Evolutionary conservation across 2,329 filamentous ascomycete genomes (phyloP), one percentile per base, ranked within the genome.

Genomic region (Colletotrichum sp.): DNA sequence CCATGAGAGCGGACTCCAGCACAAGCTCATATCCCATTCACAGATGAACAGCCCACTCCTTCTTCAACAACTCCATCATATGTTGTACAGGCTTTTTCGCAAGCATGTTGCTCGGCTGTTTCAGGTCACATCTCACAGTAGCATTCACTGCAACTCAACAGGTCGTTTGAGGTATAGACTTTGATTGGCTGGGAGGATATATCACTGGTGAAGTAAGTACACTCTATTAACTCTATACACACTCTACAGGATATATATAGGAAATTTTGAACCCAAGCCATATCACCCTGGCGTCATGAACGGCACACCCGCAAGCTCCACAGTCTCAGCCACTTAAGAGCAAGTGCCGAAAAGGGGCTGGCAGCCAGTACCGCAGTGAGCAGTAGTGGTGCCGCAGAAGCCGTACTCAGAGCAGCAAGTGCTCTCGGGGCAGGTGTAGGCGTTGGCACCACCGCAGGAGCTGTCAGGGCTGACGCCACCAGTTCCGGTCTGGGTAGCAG

Each of bases 321-420:
- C 36, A 39, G 8, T 39, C 36, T 55, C 15, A 10, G 26, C 2
- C 18, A 13, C 57, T 60, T 64, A 76, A 18, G 63, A 44, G 69
- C 77, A 78, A 15, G 52, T 64, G 32, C 77, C 77, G 66, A 78
- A 72, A 4, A 71, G 62, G 21, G 78, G 72, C 68, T 70, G 74
- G 64, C 70, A 77, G 16, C 78, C 77, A 6, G 66, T 30, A n/a
- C 69, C 69, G 69, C 79, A 80, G 77, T 80, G 78, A 15, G 72
- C 76, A 13, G 74, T 16, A 3, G 78, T 79, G 52, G 49, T 68
- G 18, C 79, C 79, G 62, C 79, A 80, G 71, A 75, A 80, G 26
- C 77, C 77, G 36, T 75, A 79, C 60, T 76, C 34, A 24, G 71
- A 76, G 77, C 79, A 80, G 77, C 79, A 80, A n/a, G 63, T 77